A percentile compares a stretch with the other conserved stretches of the same genome.
Evolutionary conservation across 2,329 filamentous ascomycete genomes (phyloP).

Genomic region (Trichoderma sp.): DNA sequence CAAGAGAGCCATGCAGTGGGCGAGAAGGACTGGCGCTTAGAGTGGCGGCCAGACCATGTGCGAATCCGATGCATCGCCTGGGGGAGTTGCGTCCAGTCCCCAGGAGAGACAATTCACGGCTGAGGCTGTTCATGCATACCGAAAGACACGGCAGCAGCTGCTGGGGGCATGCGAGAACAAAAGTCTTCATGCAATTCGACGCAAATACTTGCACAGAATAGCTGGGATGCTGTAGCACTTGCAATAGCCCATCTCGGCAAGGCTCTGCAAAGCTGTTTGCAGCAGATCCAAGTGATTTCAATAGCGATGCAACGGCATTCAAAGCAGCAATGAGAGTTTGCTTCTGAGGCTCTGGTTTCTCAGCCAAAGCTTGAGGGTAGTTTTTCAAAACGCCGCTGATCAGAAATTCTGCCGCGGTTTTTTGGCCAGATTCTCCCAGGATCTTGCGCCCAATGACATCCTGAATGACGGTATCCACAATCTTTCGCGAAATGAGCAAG

Average conservation of each 20-base stretch:
- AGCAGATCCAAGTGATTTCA: conserved; percentile 79
- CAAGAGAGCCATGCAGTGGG: conserved; percentile 90
- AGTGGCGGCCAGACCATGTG: conserved; percentile 86
- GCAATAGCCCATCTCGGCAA: conserved; percentile 83
- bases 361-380: conserved; percentile 85
- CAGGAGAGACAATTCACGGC: conserved; percentile 79
- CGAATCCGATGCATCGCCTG: conserved; percentile 83
- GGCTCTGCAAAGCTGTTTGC: conserved; percentile 75
- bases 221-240: conserved; percentile 90
- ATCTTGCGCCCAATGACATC: conserved; percentile 79
- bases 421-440: conserved; percentile 85
- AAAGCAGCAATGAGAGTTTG: conserved; percentile 78
- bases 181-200: conserved; percentile 80
- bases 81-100: conserved; percentile 75
- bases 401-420: conserved; percentile 76
- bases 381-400: conserved; percentile 91
- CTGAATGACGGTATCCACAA: conserved; percentile 80
- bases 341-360: conserved; percentile 86
- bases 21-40: conserved; percentile 86
- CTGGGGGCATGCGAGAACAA: conserved; percentile 88
- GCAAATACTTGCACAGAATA: conserved; percentile 94
- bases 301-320: conserved; percentile 76
- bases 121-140: conserved; percentile 94
- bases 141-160: conserved; percentile 89
- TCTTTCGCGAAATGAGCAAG: conserved; percentile 79